Evolutionary conservation across 768 basidiomycete genomes (phyloP), one percentile per base, ranked within the genome.

Genomic region (Pulveroboletus frians): DNA sequence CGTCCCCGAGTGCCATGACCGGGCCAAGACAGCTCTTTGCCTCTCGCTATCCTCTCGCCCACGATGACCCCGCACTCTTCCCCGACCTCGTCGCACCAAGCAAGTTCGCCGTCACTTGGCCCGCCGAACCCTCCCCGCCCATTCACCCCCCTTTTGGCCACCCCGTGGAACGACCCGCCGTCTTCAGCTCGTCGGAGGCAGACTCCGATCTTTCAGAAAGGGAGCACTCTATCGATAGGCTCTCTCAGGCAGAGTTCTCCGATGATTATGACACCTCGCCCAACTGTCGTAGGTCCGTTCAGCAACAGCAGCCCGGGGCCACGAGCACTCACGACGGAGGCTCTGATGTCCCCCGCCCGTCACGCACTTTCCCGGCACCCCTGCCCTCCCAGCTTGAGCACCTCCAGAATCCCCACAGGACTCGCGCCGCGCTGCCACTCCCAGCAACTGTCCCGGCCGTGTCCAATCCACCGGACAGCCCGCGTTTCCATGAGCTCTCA

Each of bases 341-440:
- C 39, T 48, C 67, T 36, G 54, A 64, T 48, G 54, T 67, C 11
- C 82, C 85, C 39, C 76, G 76, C n/a, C 78, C 90, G 49, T 80
- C 82, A 42, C 79, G 92, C 46, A 83, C 86, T 3, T 81, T 85
- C 57, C 89, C 91, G 15, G 79, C 84, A 71, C 92, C 92, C 17
- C 69, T 84, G n/a, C 81, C 88, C 11, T 79, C 81, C 13, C 86
- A 90, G 64, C 78, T 93, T n/a, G 78, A 78, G 37, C 79, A 83
- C 53, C 73, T 93, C 23, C 78, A 76, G 57, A 83, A 92, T 60
- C 92, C 91, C 8, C 74, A 73, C 56, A 73, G 80, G 53, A 59
- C 45, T 26, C 55, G 38, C 10, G 17, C 43, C 15, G 39, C 21
- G 15, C 48, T 17, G 30, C 58, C 39, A 48, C 57, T 42, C 41